These are phyloP conservation scores for Xylariales sp. DNA, from an alignment of 2,329 filamentous ascomycete genomes.

Conservation along the genomic window DNA sequence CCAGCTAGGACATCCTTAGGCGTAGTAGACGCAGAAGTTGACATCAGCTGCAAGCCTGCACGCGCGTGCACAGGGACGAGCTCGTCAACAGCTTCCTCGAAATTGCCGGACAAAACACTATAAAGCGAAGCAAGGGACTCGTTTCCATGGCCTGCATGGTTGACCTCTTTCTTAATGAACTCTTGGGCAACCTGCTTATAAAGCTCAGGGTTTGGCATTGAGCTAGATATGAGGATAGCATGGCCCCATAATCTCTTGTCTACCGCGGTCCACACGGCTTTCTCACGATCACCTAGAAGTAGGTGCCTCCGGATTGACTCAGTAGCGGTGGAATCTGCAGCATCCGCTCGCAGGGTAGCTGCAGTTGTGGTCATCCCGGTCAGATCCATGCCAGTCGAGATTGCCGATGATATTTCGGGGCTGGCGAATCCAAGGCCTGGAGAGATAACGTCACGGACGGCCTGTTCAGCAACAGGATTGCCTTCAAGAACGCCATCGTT, in stretches of 20 bases:
- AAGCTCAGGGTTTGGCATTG: slow-evolving; percentile 76
- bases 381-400: slow-evolving; percentile 53
- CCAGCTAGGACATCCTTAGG: slow-evolving; percentile 83
- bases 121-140: slow-evolving; percentile 93
- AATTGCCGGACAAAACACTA: slow-evolving; percentile 92
- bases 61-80: slow-evolving; percentile 92
- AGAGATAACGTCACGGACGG: slow-evolving; percentile 79
- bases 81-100: slow-evolving; percentile 94
- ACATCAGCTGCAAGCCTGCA: slow-evolving; percentile 91
- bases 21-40: slow-evolving; percentile 72
- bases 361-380: slow-evolving; percentile 53
- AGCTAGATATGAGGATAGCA: slow-evolving; percentile 87
- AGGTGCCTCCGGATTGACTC: slow-evolving; percentile 79
- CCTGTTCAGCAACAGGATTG: slow-evolving; percentile 75
- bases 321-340: slow-evolving; percentile 75
- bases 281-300: slow-evolving; percentile 84
- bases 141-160: slow-evolving; percentile 80
- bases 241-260: slow-evolving; percentile 97
- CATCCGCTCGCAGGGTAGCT: slow-evolving; percentile 66
- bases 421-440: slow-evolving; percentile 59
- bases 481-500: slow-evolving; percentile 86
- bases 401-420: slow-evolving; percentile 41
- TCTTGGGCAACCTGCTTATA: slow-evolving; percentile 96
- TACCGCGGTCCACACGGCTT: slow-evolving; percentile 91
- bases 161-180: slow-evolving; percentile 95